Evolutionary conservation across 2,329 filamentous ascomycete species (phyloP), one percentile per base, ranked within the genome.

Genomic region (Ophiostoma sp.): DNA sequence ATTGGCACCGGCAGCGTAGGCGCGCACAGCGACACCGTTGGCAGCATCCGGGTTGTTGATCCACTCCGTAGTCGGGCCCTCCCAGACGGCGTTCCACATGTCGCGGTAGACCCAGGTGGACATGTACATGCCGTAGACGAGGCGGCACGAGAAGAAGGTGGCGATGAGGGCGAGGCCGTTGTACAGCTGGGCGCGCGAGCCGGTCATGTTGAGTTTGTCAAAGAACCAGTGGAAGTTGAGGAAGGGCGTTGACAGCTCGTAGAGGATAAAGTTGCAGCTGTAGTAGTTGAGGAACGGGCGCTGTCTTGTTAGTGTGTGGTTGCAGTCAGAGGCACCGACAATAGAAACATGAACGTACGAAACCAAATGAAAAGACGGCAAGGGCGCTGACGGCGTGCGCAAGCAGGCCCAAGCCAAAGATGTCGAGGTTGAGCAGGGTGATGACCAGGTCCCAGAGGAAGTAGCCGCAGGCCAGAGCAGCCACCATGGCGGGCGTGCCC

Each of bases 211-310:
- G 71, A 94, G 82, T 82, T 96, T 96, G 80, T 96, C 92, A 80
- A 91, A 92, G 82, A 95, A 95, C 92, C 92, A 96, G 82, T 96
- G 92, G 77, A 94, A 86, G 78, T 96, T 96, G 71, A 95, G 84
- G 79, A 95, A 94, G 8, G 92, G 91, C 4, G 90, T 91, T 35
- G 91, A 94, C 54, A 96, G 86, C 79, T 96, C 92, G 86, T 93
- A 96, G 71, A 95, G 88, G 76, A 96, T 92, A 79, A 96, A 96
- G 72, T 87, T 87, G 70, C 86, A 85, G 70, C 86, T 90, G 79
- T 95, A 96, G 82, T 89, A 94, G 81, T 94, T 94, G 74, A 94
- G 84, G 76, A 94, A 94, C 1, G 92, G 92, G 72, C 91, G 85
- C 92, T 95, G 77, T 10, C 20, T 36, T 31, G 68, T 72, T 67